Base-by-base conservation (phyloP, 306 rosid species). In the Trifolium dubium region DNA sequence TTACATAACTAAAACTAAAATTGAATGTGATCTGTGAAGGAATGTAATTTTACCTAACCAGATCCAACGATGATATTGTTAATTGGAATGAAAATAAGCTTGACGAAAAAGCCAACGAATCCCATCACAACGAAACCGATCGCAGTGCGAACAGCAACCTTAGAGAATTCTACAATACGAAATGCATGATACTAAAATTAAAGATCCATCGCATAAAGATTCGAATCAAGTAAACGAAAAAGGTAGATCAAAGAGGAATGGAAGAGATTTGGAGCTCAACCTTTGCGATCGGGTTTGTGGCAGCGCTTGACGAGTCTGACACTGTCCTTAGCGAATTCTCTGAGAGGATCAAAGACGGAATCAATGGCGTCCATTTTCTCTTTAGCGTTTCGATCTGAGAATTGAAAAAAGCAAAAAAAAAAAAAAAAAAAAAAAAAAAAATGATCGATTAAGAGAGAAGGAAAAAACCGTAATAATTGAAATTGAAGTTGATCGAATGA, bases 51-150 rank as follows among this genome's bases (percentile, higher is more conserved):
- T 70, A 84, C 84, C 87, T 88, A 88, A 79, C 82, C 83, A 72
- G 97, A 89, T 83, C 94, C 97, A 11, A 89, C 94, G 71, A 91
- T 89, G 76, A 89, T 91, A 82, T 91, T 91, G 86, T 89, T 91
- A 74, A 91, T 87, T 8, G 95, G 95, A 63, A 87, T 89, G 82
- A 89, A 89, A 85, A 89, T 87, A 58, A 89, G 86, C 83, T 89
- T 89, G 15, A 89, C 95, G 71, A 89, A 89, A 58, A 89, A 89
- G 12, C 92, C 92, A 3, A 89, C 93, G 66, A 90, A 88, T 43
- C 97, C 97, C 97, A 89, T 91, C 34, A 91, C 97, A 5, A 87
- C 92, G 59, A 91, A 89, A 40, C 97, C 92, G 3, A 91, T 84
- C 0, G 97, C 97, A 8, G 97, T 91, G 19, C 97, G 89, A 32